Evolutionary conservation across 805 yeast genomes (phyloP), one percentile per base, ranked within the genome.

Genomic region (Lipomyces yamanashiensis): DNA sequence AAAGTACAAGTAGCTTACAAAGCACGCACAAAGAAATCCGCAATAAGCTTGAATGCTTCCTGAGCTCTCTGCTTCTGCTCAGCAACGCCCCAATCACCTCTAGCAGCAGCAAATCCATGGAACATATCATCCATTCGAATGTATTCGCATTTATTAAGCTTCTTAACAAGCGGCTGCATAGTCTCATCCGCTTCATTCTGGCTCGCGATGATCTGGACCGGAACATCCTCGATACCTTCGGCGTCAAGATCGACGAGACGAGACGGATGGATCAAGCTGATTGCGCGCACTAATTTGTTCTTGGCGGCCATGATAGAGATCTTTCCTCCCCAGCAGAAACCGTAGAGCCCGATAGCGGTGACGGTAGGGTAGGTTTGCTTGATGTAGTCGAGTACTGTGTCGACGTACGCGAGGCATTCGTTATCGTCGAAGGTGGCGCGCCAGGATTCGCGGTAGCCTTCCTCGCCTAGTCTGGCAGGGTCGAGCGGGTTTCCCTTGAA

Each of bases 311-410:
- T 15, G 19, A 62, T 54, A 9, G 67, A 33, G 19, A 65, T n/a
- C 51, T 67, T 67, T 6, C 63, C 69, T 17, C 70, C 70, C 70
- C 70, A 67, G 62, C 70, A 67, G 23, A 62, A 55, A 7, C 70
- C 70, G 55, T 66, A 66, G 17, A 65, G 49, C 13, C 68, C 68
- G 15, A 58, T 58, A 2, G 52, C 47, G 17, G 54, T 48, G 19
- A 65, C 61, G 23, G 51, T 12, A 33, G 66, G 66, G 33, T 54
- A 62, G 21, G 43, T 54, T 10, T 15, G n/a, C 39, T 52, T 55
- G 37, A 65, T 41, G 45, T 37, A 57, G n/a, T 40, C 43, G 13
- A 58, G 34, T 5, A 59, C 49, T 2, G 36, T 15, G 12, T 54
- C 57, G 34, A 59, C 34, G 50, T 58, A 62, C 19, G 61, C 59